These are phyloP conservation scores for Hypoxylon sp. DNA, from an alignment of 2,329 filamentous ascomycete species.

Conservation along the genomic window DNA sequence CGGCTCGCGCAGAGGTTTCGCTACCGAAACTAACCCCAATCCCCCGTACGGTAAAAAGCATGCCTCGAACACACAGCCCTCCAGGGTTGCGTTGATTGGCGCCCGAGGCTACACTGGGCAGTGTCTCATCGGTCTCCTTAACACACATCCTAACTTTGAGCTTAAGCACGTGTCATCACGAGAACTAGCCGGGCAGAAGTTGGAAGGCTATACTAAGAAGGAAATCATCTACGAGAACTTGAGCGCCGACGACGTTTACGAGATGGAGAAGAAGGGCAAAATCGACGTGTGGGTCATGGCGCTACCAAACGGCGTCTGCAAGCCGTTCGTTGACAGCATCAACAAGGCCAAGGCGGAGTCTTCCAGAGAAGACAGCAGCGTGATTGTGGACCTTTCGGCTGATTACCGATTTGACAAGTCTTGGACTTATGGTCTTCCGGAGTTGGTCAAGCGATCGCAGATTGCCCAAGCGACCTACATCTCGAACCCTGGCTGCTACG, in stretches of 20 bases:
- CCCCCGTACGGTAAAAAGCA: slow-evolving; percentile 34
- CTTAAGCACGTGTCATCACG: slow-evolving; percentile 92
- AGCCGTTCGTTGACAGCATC: slow-evolving; percentile 91
- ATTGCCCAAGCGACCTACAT: slow-evolving; percentile 86
- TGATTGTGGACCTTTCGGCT: slow-evolving; percentile 95
- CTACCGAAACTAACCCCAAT: slow-evolving; percentile 28
- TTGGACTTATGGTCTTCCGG: slow-evolving; percentile 93
- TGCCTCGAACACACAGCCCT: slow-evolving; percentile 28
- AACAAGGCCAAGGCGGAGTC: slow-evolving; percentile 73
- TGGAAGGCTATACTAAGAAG: slow-evolving; percentile 91
- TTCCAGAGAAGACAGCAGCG: slow-evolving; percentile 70
- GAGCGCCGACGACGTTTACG: slow-evolving; percentile 84
- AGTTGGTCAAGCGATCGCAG: slow-evolving; percentile 80
- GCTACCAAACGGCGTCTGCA: slow-evolving; percentile 93
- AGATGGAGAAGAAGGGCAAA: slow-evolving; percentile 84
- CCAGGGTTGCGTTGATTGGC: slow-evolving; percentile 13
- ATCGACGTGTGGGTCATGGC: slow-evolving; percentile 99
- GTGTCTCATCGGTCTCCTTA: slow-evolving; percentile 87
- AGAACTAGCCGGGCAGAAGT: slow-evolving; percentile 86
- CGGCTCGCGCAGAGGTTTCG: slow-evolving; percentile 20
- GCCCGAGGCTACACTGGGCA: slow-evolving; percentile 86
- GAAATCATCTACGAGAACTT: slow-evolving; percentile 94
- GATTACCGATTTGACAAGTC: slow-evolving; percentile 90
- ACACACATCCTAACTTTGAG: slow-evolving; percentile 89
- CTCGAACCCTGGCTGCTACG: slow-evolving; percentile 94